Percentiles rank a stretch among this genome's conserved stretches.
phyloP scores from a whole-genome alignment of 1,284 basidiomycete genomes.

The Rhodotorula sp. region DNA sequence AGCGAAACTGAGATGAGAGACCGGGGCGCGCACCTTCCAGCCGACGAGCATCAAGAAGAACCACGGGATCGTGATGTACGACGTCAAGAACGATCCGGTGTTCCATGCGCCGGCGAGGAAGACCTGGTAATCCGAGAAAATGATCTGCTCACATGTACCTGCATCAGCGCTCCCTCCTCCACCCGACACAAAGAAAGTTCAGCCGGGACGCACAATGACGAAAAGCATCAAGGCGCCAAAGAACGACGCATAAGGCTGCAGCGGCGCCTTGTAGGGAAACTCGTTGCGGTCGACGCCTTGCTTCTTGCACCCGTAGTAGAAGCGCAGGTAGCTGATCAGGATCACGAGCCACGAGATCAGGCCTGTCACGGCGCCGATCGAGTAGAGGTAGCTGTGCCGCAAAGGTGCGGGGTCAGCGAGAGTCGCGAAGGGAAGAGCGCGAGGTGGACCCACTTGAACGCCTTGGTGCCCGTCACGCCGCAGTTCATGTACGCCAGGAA shows the following conservation, averaged over 20 bases:
- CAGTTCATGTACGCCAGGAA: conserved; percentile 59
- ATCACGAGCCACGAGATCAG: conserved; percentile 59
- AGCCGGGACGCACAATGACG: conserved; percentile 1
- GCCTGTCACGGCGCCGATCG: conserved; percentile 54
- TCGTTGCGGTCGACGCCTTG: conserved; percentile 61
- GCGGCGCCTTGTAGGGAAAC: conserved; percentile 57
- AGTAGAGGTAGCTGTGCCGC: conserved; percentile 16
- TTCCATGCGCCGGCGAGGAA: conserved; percentile 28
- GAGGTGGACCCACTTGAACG: conserved; percentile 44
- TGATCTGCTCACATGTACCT: conserved; percentile 7
- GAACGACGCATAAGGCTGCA: conserved; percentile 49
- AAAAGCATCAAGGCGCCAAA: conserved; percentile 27
- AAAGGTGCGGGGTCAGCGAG: not conserved
- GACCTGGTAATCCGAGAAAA: conserved; percentile 33
- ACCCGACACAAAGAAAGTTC: no score
- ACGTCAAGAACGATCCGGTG: conserved; percentile 17
- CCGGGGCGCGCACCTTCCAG: conserved; percentile 13
- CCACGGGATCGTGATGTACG: conserved; percentile 30
- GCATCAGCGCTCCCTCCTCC: not conserved
- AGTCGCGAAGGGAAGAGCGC: not conserved
- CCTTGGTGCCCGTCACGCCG: conserved; percentile 43
- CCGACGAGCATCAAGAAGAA: conserved; percentile 24
- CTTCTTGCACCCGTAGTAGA: conserved; percentile 62
- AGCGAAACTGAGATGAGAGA: no score
- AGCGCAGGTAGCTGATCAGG: conserved; percentile 69